Evolutionary conservation across 2,329 filamentous ascomycete genomes (phyloP).

Genomic region (Cercospora brassicicola): DNA sequence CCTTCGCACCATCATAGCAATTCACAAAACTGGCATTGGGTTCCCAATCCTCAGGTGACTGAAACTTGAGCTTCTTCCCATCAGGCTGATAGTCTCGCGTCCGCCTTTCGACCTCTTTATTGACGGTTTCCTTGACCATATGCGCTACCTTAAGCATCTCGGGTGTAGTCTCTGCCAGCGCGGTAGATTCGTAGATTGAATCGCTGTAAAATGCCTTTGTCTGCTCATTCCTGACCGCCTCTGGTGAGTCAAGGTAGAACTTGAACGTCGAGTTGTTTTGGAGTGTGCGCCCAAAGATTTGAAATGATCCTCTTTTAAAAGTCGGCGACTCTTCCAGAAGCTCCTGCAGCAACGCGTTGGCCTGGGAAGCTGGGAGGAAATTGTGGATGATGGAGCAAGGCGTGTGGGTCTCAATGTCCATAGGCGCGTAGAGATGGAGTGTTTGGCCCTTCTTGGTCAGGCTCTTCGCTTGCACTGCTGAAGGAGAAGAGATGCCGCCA

Average conservation of each 20-base stretch:
- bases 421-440: slow-evolving; percentile 76
- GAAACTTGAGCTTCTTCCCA: slow-evolving; percentile 72
- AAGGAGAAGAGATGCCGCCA: background rate
- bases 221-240: slow-evolving; percentile 69
- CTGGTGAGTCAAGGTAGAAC: slow-evolving; percentile 76
- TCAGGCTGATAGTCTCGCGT: slow-evolving; percentile 67
- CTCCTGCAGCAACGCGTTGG: slow-evolving; percentile 72
- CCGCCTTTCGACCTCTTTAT: slow-evolving; percentile 69
- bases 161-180: slow-evolving; percentile 72
- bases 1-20: slow-evolving; percentile 77
- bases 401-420: slow-evolving; percentile 77
- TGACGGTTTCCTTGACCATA: slow-evolving; percentile 73
- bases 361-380: slow-evolving; percentile 71
- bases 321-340: slow-evolving; percentile 70
- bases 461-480: slow-evolving; percentile 31
- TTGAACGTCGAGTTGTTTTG: slow-evolving; percentile 79
- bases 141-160: slow-evolving; percentile 69
- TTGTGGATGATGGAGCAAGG: slow-evolving; percentile 92
- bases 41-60: slow-evolving; percentile 70
- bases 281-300: slow-evolving; percentile 85
- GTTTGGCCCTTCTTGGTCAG: slow-evolving; percentile 77
- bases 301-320: slow-evolving; percentile 72
- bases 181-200: slow-evolving; percentile 61
- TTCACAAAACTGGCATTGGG: slow-evolving; percentile 95
- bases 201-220: slow-evolving; percentile 87